phyloP scores from a whole-genome alignment of 371 early-diverging fungal species.

The Sporodiniella umbellata region DNA sequence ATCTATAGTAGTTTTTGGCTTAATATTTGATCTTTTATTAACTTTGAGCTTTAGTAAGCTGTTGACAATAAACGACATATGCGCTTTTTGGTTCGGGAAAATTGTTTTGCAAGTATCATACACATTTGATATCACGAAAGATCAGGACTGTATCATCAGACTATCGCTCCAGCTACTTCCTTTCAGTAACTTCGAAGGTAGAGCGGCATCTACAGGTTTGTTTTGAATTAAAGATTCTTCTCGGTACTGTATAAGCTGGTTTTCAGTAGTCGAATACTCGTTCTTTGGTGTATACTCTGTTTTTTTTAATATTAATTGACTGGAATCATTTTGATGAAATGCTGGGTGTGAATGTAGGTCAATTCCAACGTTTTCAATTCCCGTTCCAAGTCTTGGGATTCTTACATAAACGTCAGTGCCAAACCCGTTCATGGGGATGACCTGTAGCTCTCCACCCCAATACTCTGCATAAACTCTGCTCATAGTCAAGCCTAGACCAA shows the following conservation, averaged over 20 bases:
- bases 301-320: conserved; percentile 9
- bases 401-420: conserved; percentile 85
- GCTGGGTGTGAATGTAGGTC: conserved; percentile 34
- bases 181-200: conserved; percentile 14
- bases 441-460: conserved; percentile 67
- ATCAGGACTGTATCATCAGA: conserved; percentile 24
- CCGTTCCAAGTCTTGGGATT: conserved; percentile 61
- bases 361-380: conserved; percentile 51
- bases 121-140: too few relatives aligned
- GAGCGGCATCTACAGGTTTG: conserved; percentile 12
- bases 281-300: neutral
- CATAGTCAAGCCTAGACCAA: conserved; percentile 86
- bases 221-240: too few relatives aligned
- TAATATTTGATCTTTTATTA: too few relatives aligned
- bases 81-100: too few relatives aligned
- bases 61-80: too few relatives aligned
- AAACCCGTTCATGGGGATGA: conserved; percentile 70
- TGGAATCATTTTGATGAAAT: conserved; percentile 6
- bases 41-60: too few relatives aligned
- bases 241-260: too few relatives aligned
- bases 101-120: too few relatives aligned
- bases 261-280: too few relatives aligned
- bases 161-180: conserved; percentile 26
- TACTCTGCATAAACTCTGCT: conserved; percentile 78
- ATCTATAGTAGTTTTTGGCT: too few relatives aligned